Conservation (phyloP, 176 grass and related monocot genomes). For the Alloteropsis semialata region DNA sequence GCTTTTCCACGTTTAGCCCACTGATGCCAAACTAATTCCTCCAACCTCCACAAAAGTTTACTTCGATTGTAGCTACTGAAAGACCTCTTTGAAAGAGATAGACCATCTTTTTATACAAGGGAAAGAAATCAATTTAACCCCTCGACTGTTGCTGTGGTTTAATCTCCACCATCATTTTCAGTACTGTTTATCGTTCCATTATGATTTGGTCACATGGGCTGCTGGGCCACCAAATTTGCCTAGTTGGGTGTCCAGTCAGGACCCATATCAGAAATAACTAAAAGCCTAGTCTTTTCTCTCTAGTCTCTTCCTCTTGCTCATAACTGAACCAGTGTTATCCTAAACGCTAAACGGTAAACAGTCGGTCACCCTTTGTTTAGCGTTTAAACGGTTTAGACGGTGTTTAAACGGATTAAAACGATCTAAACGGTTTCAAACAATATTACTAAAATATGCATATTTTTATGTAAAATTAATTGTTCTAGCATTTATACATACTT, state of each 20-base stretch:
- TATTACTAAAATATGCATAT: too few species aligned
- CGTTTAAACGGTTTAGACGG: too few species aligned
- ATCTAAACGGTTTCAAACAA: too few species aligned
- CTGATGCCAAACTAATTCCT: not conserved
- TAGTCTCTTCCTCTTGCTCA: not conserved
- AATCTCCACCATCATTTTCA: not conserved
- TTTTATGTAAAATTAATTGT: too few species aligned
- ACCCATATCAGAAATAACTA: not conserved
- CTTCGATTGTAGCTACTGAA: not conserved
- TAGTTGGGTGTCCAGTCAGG: not conserved
- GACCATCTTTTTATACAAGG: not conserved
- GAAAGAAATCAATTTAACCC: not conserved
- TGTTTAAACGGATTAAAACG: too few species aligned
- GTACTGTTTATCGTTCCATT: not conserved
- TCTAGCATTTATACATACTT: too few species aligned
- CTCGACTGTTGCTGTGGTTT: not conserved
- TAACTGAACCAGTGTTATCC: too few species aligned
- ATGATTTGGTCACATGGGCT: not conserved
- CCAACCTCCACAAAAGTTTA: not conserved
- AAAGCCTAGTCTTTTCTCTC: not conserved
- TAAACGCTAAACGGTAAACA: too few species aligned
- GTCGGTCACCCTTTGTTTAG: too few species aligned
- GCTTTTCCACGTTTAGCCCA: not conserved
- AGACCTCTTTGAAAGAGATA: not conserved
- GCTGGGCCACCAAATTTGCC: not conserved